Evolutionary conservation across 2,329 filamentous ascomycete species (phyloP), one percentile per base, ranked within the genome.

Genomic region (Xylaria sp.): DNA sequence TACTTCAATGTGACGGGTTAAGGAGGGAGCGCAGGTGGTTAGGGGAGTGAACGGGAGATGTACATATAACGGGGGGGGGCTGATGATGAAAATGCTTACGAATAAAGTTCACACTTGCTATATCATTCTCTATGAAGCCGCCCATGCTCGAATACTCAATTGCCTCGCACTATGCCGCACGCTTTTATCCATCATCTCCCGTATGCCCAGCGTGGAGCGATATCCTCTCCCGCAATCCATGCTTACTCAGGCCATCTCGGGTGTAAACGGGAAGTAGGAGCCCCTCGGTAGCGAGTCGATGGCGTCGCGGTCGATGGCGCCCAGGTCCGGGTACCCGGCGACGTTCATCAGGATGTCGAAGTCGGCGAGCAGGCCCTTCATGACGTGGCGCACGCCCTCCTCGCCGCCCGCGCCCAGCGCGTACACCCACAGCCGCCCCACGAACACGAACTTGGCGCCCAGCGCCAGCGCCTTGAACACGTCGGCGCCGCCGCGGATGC

Each of bases 281-380:
- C 69, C 71, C 57, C 70, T 78, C 0, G 76, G 74, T 26, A 75
- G 69, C 17, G 73, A 76, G 47, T 79, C 74, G 59, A 72, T 50
- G 52, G 71, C 67, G 7, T 69, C 69, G 22, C 72, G 69, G 43
- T 80, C 74, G 51, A 87, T 82, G 50, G 84, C 77, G 1, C 72
- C 71, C 2, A 86, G 67, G 38, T 72, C 76, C 44, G 78, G 77
- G 56, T 79, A 82, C 0, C 84, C 83, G 17, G 76, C 79, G 1
- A 84, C 79, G 44, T 81, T 82, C 77, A 87, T 80, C 52, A 85
- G 55, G 40, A 86, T 85, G 65, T 87, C 83, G 29, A 87, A 76
- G 50, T 87, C 84, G 0, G 82, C 83, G 46, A 88, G 67, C 21
- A 87, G 65, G n/a, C 75, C 74, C 69, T 82, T 83, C 76, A 87